Conservation (phyloP, 208 protist species). For the Crithidia acanthocephali region DNA sequence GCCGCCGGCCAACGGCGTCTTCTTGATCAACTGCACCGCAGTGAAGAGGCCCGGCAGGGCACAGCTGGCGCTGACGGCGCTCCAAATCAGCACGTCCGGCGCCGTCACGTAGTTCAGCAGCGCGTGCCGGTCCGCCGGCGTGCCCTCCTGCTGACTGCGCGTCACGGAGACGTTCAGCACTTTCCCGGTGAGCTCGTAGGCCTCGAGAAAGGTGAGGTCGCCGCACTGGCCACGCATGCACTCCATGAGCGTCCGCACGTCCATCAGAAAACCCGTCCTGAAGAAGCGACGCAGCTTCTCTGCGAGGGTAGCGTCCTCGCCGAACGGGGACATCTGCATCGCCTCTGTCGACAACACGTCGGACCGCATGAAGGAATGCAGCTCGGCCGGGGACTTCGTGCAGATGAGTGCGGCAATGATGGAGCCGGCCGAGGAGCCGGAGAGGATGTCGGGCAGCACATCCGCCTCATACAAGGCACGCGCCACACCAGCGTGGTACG, state of each 20-base stretch:
- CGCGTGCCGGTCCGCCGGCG: constrained; percentile 48
- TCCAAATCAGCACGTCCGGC: constrained; percentile 84
- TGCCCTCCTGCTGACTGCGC: constrained; percentile 47
- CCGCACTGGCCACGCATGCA: constrained; percentile 72
- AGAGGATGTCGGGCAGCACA: constrained; percentile 78
- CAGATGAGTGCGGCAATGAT: constrained; percentile 81
- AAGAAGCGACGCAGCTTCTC: constrained; percentile 70
- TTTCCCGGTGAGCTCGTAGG: constrained; percentile 70
- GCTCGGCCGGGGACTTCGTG: constrained; percentile 48
- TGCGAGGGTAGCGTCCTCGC: constrained; percentile 35
- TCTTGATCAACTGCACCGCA: constrained; percentile 72
- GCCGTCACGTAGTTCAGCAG: constrained; percentile 88
- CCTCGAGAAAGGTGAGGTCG: constrained; percentile 88
- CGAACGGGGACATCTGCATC: constrained; percentile 64
- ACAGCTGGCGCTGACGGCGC: constrained; percentile 72
- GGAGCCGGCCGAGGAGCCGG: constrained; percentile 70
- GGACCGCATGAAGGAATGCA: constrained; percentile 46
- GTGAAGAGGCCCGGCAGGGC: constrained; percentile 70
- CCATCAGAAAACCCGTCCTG: constrained; percentile 78
- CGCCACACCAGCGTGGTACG: constrained; percentile 81
- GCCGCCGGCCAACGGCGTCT: constrained; percentile 33
- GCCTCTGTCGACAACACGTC: constrained; percentile 46
- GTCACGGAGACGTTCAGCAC: constrained; percentile 89
- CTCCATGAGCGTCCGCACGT: constrained; percentile 70
- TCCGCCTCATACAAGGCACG: constrained; percentile 61